Conservation (phyloP, 2,329 filamentous ascomycete genomes). For the Colletotrichum sp. region DNA sequence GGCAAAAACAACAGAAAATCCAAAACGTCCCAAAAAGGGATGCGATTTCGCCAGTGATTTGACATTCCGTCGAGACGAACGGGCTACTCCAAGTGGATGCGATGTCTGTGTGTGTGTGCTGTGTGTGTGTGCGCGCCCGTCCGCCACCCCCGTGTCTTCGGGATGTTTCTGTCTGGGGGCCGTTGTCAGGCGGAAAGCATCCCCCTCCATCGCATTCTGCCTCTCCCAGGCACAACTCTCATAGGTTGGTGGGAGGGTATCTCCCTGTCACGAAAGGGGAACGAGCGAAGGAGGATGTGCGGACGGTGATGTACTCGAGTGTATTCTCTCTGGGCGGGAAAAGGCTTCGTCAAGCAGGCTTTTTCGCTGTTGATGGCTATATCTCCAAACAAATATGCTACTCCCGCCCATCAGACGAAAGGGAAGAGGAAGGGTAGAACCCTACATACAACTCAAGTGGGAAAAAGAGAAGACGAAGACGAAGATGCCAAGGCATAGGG, state of each 20-base stretch:
- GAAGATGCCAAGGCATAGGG: not conserved
- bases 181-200: conserved; percentile 4
- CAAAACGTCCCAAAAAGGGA: conserved; percentile 1
- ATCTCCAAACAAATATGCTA: conserved; percentile 9
- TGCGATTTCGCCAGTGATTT: not conserved
- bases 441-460: not conserved
- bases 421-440: not conserved
- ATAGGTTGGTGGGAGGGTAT: not conserved
- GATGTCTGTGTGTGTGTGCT: not conserved
- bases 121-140: not conserved
- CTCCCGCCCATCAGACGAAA: not conserved
- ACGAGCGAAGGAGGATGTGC: not conserved
- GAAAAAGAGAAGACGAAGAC: not conserved
- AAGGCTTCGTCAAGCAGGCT: not conserved
- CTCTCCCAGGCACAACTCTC: not conserved
- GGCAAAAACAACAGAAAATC: not conserved
- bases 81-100: not conserved
- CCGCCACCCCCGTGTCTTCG: not conserved
- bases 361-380: not conserved
- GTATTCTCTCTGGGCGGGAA: not conserved
- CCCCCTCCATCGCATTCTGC: not conserved
- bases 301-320: not conserved
- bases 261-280: not conserved
- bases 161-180: conserved; percentile 13
- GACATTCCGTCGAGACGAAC: conserved; percentile 17